Evolutionary conservation across 1,284 basidiomycete species (phyloP).

Genomic region (Tylopilus sp.): DNA sequence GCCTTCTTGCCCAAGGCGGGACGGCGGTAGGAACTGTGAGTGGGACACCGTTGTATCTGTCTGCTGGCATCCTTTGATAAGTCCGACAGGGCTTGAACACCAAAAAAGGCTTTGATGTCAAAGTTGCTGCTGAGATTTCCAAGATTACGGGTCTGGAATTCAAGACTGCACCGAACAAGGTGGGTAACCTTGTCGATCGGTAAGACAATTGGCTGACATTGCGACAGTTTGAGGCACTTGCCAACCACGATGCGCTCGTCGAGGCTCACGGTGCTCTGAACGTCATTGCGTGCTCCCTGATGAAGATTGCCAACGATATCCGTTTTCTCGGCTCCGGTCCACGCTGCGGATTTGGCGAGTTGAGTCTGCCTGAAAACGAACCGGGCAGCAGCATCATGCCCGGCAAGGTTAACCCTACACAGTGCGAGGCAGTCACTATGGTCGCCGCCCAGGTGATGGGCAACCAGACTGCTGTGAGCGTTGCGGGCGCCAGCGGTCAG

Average conservation of each 20-base stretch:
- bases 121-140: slow-evolving; percentile 90
- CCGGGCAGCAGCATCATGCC: slow-evolving; percentile 99
- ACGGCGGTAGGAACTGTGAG: slow-evolving; percentile 96
- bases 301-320: slow-evolving; percentile 99
- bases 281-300: slow-evolving; percentile 89
- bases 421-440: slow-evolving; percentile 99
- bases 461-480: slow-evolving; percentile 91
- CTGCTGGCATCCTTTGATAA: slow-evolving; percentile 4
- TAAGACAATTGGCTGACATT: slow-evolving; percentile 2
- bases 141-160: slow-evolving; percentile 90
- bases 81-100: slow-evolving; percentile 86
- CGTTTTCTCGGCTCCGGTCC: slow-evolving; percentile 97
- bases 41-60: slow-evolving; percentile 10
- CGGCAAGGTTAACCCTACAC: slow-evolving; percentile 99
- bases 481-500: slow-evolving; percentile 94
- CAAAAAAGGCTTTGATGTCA: slow-evolving; percentile 93
- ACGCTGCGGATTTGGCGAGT: slow-evolving; percentile 94
- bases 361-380: slow-evolving; percentile 96
- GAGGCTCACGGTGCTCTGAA: slow-evolving; percentile 97
- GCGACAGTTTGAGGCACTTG: slow-evolving; percentile 89
- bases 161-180: slow-evolving; percentile 98
- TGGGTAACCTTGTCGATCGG: slow-evolving; percentile 26
- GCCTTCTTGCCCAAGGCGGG: slow-evolving; percentile 93
- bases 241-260: slow-evolving; percentile 95
- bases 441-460: slow-evolving; percentile 98